Conservation (phyloP, 176 grass and related monocot species). For the Cenchrus americanus region DNA sequence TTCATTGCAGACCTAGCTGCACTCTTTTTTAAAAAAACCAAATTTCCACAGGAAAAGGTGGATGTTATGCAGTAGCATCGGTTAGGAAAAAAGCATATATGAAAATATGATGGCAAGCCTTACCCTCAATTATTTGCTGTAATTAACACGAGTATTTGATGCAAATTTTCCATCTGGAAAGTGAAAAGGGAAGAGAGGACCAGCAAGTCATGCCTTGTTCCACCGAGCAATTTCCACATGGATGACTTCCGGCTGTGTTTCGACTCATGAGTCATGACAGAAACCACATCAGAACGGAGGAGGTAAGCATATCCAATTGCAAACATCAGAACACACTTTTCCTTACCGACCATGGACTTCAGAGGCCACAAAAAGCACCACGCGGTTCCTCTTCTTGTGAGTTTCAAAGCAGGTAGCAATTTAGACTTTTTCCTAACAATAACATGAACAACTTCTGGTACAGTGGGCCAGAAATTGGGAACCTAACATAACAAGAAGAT, state of each 20-base stretch:
- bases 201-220: not conserved
- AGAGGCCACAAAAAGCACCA: conserved; percentile 20
- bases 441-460: not conserved
- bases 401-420: not conserved
- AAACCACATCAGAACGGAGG: not conserved
- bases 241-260: conserved; percentile 8
- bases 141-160: not conserved
- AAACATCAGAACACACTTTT: not conserved
- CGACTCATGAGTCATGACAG: not conserved
- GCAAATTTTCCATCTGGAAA: not conserved
- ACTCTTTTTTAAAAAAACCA: not conserved
- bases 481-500: not conserved
- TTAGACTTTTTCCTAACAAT: not conserved
- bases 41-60: not conserved
- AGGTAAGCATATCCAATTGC: not conserved
- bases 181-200: not conserved
- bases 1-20: not conserved
- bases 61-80: not conserved
- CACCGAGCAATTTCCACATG: not conserved
- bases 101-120: not conserved
- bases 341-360: not conserved
- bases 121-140: not conserved
- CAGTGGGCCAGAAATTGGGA: not conserved
- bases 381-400: conserved; percentile 17
- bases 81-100: not conserved